These are phyloP conservation scores for Arabidopsis arenosa DNA, from an alignment of 345 rosid genomes.

Conservation along the genomic window DNA sequence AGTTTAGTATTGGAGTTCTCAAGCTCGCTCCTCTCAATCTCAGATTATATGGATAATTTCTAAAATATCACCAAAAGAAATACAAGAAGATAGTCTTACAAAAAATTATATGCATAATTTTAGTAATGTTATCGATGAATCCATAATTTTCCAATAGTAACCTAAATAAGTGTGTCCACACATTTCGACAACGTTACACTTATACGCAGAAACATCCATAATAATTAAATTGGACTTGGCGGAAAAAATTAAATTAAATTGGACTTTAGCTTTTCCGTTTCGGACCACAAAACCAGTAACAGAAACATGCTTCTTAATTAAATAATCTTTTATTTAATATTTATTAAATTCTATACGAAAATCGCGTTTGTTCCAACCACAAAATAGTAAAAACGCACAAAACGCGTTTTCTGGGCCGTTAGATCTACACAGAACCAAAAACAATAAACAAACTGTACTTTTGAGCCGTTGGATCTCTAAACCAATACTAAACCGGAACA, in stretches of 20 bases:
- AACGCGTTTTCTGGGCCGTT: slow-evolving; percentile 36
- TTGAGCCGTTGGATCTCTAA: slow-evolving; percentile 44
- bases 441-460: slow-evolving; percentile 28
- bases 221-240: not conserved
- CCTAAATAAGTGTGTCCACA: not conserved
- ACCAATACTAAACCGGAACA: slow-evolving; percentile 59
- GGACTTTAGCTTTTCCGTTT: not conserved
- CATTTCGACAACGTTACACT: not conserved
- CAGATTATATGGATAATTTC: too few species aligned
- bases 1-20: too few species aligned
- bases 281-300: not conserved
- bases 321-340: not conserved
- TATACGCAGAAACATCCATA: not conserved
- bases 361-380: slow-evolving; percentile 43
- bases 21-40: too few species aligned
- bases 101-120: too few species aligned
- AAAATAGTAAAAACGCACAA: slow-evolving; percentile 26
- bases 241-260: not conserved
- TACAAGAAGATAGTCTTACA: too few species aligned
- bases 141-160: too few species aligned
- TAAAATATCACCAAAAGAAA: too few species aligned
- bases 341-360: slow-evolving; percentile 19
- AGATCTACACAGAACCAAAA: slow-evolving; percentile 19
- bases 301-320: not conserved
- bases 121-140: too few species aligned